A percentile compares a stretch with the other conserved stretches of the same genome.
phyloP scores from a whole-genome alignment of 306 rosid genomes.

The Citrullus amarus region DNA sequence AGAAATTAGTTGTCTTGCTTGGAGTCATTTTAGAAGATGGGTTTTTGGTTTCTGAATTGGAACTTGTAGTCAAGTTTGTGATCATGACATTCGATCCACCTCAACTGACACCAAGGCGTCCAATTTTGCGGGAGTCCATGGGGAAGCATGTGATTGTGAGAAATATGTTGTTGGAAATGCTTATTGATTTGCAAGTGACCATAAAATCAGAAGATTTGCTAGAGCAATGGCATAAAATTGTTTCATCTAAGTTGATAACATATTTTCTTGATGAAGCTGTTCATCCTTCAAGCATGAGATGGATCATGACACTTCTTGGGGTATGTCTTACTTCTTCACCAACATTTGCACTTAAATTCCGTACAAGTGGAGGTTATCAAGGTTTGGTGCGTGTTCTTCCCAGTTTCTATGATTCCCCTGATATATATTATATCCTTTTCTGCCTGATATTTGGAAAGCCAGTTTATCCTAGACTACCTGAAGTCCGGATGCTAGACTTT shows the following conservation, averaged over 20 bases:
- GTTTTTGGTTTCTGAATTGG: slow-evolving; percentile 85
- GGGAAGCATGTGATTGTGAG: slow-evolving; percentile 98
- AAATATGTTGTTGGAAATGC: slow-evolving; percentile 96
- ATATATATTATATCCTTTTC: slow-evolving; percentile 88
- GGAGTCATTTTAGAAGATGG: slow-evolving; percentile 98
- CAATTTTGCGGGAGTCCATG: slow-evolving; percentile 80
- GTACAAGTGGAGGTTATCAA: slow-evolving; percentile 95
- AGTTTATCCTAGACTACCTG: slow-evolving; percentile 95
- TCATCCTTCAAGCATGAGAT: slow-evolving; percentile 99
- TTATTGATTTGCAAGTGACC: slow-evolving; percentile 93
- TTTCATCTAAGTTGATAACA: slow-evolving; percentile 89
- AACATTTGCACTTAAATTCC: slow-evolving; percentile 84
- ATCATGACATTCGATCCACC: slow-evolving; percentile 99
- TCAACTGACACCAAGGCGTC: slow-evolving; percentile 42
- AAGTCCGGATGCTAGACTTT: slow-evolving; percentile 98
- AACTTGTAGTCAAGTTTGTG: slow-evolving; percentile 90
- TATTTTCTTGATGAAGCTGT: slow-evolving; percentile 96
- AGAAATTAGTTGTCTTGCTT: slow-evolving; percentile 88
- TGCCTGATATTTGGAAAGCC: slow-evolving; percentile 96
- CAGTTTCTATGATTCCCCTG: slow-evolving; percentile 96
- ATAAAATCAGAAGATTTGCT: slow-evolving; percentile 81
- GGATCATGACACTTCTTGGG: slow-evolving; percentile 99
- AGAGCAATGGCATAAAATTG: slow-evolving; percentile 98
- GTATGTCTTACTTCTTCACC: slow-evolving; percentile 93
- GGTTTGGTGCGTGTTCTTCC: slow-evolving; percentile 85